phyloP scores from a whole-genome alignment of 495 filamentous ascomycete species.

The Neurospora intermedia region DNA sequence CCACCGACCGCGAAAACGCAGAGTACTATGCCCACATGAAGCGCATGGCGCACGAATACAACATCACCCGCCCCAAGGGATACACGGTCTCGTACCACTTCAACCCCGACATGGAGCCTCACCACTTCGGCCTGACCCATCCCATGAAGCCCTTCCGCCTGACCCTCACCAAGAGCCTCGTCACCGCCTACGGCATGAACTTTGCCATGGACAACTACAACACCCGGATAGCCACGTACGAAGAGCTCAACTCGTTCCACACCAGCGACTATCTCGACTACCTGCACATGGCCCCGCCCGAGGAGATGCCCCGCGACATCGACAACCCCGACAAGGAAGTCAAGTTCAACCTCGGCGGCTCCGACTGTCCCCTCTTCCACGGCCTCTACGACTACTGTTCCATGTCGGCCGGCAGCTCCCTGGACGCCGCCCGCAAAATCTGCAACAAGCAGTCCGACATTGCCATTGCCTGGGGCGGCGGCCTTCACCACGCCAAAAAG shows the following conservation, averaged over 20 bases:
- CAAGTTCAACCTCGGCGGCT: conserved; percentile 73
- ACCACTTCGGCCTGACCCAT: conserved; percentile 90
- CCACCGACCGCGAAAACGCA: conserved; percentile 46
- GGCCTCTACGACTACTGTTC: conserved; percentile 91
- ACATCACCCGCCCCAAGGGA: conserved; percentile 66
- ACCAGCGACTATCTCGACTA: conserved; percentile 84
- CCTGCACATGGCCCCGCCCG: conserved; percentile 45
- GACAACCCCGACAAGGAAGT: conserved; percentile 38
- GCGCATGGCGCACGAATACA: conserved; percentile 56
- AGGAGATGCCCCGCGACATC: conserved; percentile 38
- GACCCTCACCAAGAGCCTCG: conserved; percentile 86
- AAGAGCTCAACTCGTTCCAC: conserved; percentile 85
- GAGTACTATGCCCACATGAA: conserved; percentile 54
- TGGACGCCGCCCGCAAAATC: conserved; percentile 87
- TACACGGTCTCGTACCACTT: conserved; percentile 93
- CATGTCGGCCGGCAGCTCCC: conserved; percentile 78
- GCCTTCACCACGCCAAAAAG: conserved; percentile 95
- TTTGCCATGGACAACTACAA: conserved; percentile 90
- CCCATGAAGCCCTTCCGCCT: conserved; percentile 99
- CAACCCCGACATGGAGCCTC: conserved; percentile 88
- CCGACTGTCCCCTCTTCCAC: conserved; percentile 95
- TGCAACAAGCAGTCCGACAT: conserved; percentile 81
- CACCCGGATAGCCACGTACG: conserved; percentile 67
- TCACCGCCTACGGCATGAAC: conserved; percentile 89
- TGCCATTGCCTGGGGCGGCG: conserved; percentile 95